Evolutionary conservation across 176 grass and related monocot species (phyloP), one percentile per base, ranked within the genome.

Genomic region (Rhipidocladum racemiflorum): DNA sequence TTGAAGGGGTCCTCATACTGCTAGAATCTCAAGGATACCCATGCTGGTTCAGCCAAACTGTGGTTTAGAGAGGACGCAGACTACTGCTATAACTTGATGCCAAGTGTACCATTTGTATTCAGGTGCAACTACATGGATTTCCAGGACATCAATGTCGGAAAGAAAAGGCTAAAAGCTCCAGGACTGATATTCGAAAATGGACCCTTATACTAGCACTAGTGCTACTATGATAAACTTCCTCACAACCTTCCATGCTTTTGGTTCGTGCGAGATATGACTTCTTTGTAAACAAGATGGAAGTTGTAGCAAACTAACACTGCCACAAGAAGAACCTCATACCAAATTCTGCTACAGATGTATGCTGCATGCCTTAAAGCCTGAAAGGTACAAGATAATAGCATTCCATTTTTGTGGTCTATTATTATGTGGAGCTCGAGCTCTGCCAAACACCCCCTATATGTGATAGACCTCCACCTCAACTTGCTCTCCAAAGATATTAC

Each of bases 261-360:
- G 17, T 50, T 75, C 7, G 38, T 38, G 27, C 4, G 12, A 54
- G 74, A 54, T 61, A 57, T 20, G 49, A 32, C 57, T n/a, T 55
- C 67, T 13, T 66, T 38, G 46, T 81, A 71, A 74, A 64, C 49
- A 75, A 66, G 60, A 87, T 32, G 8, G 29, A 77, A 9, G n/a
- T 82, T 39, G 35, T 35, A 40, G 73, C 25, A 13, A 75, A 50
- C 2, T 86, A 49, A 59, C 4, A 8, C 13, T 25, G 25, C 15
- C 36, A 57, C 29, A 24, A 83, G 39, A 45, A 67, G 20, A 68
- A 61, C n/a, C 17, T 38, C 17, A 81, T 69, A n/a, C 30, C 68
- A 20, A 67, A 61, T 16, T 82, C 17, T 67, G 12, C 25, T 82
- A 73, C 44, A 17, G 39, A 25, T 76, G 35, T 28, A 34, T 65